These are phyloP conservation scores for Magnolia sinica DNA, from an alignment of 164 flowering plant species.

Conservation along the genomic window DNA sequence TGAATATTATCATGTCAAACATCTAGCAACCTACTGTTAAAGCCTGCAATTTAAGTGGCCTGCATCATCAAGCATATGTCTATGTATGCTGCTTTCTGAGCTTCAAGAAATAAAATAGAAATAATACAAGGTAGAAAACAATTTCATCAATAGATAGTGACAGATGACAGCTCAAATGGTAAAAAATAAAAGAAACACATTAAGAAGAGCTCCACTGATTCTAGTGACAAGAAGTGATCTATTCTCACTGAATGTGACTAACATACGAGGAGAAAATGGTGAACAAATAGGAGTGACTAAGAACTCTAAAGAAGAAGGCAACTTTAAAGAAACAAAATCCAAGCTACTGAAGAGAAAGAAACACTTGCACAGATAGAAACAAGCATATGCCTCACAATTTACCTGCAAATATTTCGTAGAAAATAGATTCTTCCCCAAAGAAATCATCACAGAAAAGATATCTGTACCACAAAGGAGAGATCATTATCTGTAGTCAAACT, in stretches of 20 bases:
- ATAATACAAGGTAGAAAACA: not conserved
- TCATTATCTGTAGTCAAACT: not conserved
- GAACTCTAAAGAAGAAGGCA: not conserved
- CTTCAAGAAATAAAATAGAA: too few species aligned
- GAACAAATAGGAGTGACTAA: not conserved
- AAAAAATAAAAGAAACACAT: not conserved
- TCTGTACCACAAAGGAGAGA: slow-evolving; percentile 36
- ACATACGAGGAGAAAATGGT: not conserved
- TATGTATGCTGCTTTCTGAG: not conserved
- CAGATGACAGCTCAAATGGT: not conserved
- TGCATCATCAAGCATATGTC: not conserved
- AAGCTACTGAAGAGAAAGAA: not conserved
- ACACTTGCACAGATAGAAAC: not conserved
- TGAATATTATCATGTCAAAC: too few species aligned
- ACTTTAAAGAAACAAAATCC: too few species aligned
- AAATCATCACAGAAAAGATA: slow-evolving; percentile 92
- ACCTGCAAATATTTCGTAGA: slow-evolving; percentile 94
- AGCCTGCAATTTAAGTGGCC: not conserved
- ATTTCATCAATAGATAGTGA: not conserved
- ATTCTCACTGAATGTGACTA: not conserved
- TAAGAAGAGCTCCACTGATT: not conserved
- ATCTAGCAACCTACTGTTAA: too few species aligned
- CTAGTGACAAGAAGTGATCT: not conserved
- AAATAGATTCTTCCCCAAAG: slow-evolving; percentile 90
- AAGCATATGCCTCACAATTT: slow-evolving; percentile 9